A percentile compares a stretch with the other conserved stretches of the same genome.
Conservation (phyloP, 768 basidiomycete species). For the Pulveroboletus sp. region DNA sequence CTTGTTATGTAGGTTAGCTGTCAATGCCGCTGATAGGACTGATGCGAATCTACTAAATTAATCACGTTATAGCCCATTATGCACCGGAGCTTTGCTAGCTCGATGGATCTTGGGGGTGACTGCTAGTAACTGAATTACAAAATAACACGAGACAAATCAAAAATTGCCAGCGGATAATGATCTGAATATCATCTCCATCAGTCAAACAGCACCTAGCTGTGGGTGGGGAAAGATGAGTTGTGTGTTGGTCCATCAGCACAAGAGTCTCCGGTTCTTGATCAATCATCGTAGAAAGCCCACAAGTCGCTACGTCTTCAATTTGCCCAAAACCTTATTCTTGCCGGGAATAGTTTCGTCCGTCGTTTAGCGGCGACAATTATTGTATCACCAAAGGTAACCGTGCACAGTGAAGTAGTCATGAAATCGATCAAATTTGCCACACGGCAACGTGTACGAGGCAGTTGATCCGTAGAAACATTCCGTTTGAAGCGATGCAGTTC, state of each 20-base stretch:
- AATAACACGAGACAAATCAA: constrained; percentile 22
- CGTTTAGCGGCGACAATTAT: neutral
- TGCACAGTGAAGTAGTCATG: constrained; percentile 9
- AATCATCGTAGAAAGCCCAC: constrained; percentile 9
- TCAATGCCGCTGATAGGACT: constrained; percentile 7
- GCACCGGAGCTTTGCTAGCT: constrained; percentile 5
- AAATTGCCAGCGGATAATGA: constrained; percentile 8
- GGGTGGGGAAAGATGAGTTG: constrained; percentile 10
- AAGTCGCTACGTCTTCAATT: neutral
- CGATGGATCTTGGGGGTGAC: constrained; percentile 15
- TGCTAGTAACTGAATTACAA: constrained; percentile 10
- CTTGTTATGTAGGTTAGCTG: constrained; percentile 7
- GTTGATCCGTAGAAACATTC: constrained; percentile 8
- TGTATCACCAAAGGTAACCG: constrained; percentile 13
- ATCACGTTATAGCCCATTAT: neutral
- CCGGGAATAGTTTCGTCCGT: neutral
- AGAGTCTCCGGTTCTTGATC: constrained; percentile 16
- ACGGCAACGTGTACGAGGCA: constrained; percentile 8
- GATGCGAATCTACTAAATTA: constrained; percentile 3
- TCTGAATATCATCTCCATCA: constrained; percentile 18
- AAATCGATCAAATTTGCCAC: constrained; percentile 8
- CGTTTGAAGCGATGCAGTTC: neutral
- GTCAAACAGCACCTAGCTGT: constrained; percentile 16
- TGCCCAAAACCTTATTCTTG: constrained; percentile 9
- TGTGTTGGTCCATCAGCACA: constrained; percentile 1